Percentiles rank a stretch among this genome's conserved stretches.
phyloP scores from a whole-genome alignment of 2,329 filamentous ascomycete species.

The Arthrobotrys entomopaga region DNA sequence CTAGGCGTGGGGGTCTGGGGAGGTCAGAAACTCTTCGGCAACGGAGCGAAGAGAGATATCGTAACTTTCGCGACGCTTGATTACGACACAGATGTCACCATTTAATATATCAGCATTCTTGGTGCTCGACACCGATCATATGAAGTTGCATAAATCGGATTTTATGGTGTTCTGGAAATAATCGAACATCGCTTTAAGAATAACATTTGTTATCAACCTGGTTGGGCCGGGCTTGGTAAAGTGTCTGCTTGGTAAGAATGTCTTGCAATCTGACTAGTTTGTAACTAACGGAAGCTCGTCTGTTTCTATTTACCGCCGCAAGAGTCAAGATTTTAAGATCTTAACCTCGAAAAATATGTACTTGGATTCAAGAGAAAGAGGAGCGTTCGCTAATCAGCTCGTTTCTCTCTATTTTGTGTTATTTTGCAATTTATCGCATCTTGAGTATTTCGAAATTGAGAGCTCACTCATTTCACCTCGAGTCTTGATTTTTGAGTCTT shows the following conservation, averaged over 20 bases:
- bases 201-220: background rate
- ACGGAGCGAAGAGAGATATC: slow-evolving; percentile 53
- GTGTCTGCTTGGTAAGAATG: slow-evolving; percentile 14
- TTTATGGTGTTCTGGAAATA: slow-evolving; percentile 15
- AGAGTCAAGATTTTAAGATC: no score
- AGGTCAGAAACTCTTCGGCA: slow-evolving; percentile 44
- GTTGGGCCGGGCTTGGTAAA: slow-evolving; percentile 22
- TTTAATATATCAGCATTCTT: slow-evolving; percentile 13
- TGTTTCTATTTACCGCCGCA: no score
- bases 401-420: no score
- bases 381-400: no score
- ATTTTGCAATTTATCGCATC: no score
- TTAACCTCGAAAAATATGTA: no score
- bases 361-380: no score
- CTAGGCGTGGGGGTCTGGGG: slow-evolving; percentile 49
- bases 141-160: slow-evolving; percentile 23
- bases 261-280: slow-evolving; percentile 3
- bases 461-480: no score
- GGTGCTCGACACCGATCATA: slow-evolving; percentile 10
- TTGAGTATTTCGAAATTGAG: no score
- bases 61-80: slow-evolving; percentile 41
- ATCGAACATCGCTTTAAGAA: background rate
- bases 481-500: no score
- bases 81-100: slow-evolving; percentile 37
- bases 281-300: no score